These are phyloP conservation scores for Arachnopeziza araneosa DNA, from an alignment of 2,329 filamentous ascomycete genomes.

Conservation along the genomic window DNA sequence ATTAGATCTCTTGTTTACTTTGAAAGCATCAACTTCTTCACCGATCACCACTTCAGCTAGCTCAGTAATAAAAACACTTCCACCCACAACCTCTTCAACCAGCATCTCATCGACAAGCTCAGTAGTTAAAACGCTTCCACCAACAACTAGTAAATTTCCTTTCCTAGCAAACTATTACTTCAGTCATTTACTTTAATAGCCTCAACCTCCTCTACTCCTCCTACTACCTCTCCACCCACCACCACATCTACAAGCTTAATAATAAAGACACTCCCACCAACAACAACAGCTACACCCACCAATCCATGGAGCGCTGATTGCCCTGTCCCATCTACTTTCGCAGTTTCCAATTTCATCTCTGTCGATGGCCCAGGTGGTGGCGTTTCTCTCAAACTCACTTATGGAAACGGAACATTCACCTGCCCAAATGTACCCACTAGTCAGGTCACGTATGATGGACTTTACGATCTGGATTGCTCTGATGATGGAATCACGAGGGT, in stretches of 20 bases:
- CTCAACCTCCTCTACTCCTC: background rate
- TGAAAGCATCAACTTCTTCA: no score
- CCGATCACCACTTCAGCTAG: background rate
- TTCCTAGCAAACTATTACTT: background rate
- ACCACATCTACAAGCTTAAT: background rate
- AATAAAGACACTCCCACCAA: background rate
- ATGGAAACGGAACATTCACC: background rate
- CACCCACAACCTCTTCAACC: no score
- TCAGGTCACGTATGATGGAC: background rate
- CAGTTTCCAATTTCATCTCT: background rate
- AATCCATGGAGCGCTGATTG: background rate
- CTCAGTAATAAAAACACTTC: background rate
- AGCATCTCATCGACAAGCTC: background rate
- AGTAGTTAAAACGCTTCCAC: background rate
- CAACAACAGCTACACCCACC: background rate
- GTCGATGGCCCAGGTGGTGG: background rate
- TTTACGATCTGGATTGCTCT: background rate
- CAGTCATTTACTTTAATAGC: background rate
- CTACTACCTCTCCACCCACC: background rate
- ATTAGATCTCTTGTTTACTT: no score
- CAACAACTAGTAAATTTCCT: background rate
- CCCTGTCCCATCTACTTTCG: background rate
- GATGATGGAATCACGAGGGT: background rate
- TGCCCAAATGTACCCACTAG: background rate
- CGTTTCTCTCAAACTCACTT: background rate